Evolutionary conservation across 1,139 yeast genomes (phyloP).

Genomic region (Suhomyces yuchorum): DNA sequence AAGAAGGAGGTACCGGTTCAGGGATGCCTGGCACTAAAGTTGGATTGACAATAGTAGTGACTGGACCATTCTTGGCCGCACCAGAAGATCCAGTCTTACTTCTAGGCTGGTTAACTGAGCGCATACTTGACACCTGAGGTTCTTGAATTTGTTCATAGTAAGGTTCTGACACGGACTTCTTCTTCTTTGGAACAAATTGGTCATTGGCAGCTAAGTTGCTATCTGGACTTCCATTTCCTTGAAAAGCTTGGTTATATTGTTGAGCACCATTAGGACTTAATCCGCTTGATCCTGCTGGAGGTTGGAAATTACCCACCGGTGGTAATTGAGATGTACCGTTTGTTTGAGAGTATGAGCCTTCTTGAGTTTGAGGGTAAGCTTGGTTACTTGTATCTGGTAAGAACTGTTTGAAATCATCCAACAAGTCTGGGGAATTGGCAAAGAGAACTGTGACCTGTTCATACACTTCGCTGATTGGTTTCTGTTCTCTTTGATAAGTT

Average conservation of each 20-base stretch:
- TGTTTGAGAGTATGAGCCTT: conserved; percentile 23
- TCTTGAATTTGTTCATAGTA: conserved; percentile 45
- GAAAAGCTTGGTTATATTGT: conserved; percentile 13
- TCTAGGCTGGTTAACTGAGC: conserved; percentile 31
- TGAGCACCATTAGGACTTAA: conserved; percentile 29
- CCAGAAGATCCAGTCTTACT: conserved; percentile 6
- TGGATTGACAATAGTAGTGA: conserved; percentile 46
- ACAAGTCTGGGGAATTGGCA: conserved; percentile 89
- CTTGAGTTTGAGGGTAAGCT: conserved; percentile 23
- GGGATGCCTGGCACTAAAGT: conserved; percentile 84
- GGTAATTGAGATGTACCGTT: conserved; percentile 64
- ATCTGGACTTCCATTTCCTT: conserved; percentile 10
- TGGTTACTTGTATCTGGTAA: conserved; percentile 81
- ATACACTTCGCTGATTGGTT: conserved; percentile 92
- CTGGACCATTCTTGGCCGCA: conserved; percentile 24
- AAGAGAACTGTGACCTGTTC: conserved; percentile 88
- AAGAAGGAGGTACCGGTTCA: conserved; percentile 77
- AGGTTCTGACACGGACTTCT: conserved; percentile 34
- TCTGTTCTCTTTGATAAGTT: conserved; percentile 93
- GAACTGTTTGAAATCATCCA: conserved; percentile 93
- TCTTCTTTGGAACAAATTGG: conserved; percentile 23
- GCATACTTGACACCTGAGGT: conserved; percentile 56
- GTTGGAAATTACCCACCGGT: conserved; percentile 94
- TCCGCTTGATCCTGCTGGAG: conserved; percentile 55
- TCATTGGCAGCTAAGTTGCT: conserved; percentile 16